A percentile compares a stretch with the other conserved stretches of the same genome.
Evolutionary conservation across 352 stramenopile genomes (phyloP).

Genomic region (Phytopythium helicoides): DNA sequence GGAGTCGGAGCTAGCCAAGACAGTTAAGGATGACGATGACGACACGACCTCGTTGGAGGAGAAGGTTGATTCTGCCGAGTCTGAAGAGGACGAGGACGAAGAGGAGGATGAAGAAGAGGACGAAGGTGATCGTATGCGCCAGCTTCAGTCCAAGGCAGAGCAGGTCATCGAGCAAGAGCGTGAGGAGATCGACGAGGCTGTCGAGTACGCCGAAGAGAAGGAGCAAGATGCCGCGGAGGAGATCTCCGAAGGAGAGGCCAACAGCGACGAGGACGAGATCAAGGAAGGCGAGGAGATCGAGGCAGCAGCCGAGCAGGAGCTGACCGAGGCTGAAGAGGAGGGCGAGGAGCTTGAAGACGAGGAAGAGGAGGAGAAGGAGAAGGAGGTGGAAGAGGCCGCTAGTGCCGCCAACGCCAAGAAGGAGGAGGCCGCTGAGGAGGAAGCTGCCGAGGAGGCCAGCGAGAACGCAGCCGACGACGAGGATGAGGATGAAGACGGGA

Average conservation of each 20-base stretch:
- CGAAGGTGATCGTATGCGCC: not conserved
- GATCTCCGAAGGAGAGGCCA: slow-evolving; percentile 6
- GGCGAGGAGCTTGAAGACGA: slow-evolving; percentile 6
- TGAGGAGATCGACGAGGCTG: slow-evolving; percentile 5
- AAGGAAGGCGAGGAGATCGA: slow-evolving; percentile 6
- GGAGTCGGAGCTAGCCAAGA: not conserved
- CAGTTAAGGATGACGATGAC: slow-evolving; percentile 3
- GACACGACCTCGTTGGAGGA: slow-evolving; percentile 5
- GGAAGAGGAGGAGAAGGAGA: not conserved
- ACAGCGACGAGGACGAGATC: slow-evolving; percentile 4
- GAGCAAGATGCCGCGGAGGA: slow-evolving; percentile 1
- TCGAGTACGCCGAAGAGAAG: slow-evolving; percentile 7
- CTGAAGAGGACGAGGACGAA: slow-evolving; percentile 11
- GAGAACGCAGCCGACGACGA: not conserved
- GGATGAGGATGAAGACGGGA: not conserved
- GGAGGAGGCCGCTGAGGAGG: slow-evolving; percentile 1
- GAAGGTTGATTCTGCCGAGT: slow-evolving; percentile 2
- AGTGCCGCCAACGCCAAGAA: not conserved
- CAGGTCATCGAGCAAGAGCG: slow-evolving; percentile 1
- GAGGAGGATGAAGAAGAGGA: slow-evolving; percentile 7
- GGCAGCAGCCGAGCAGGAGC: slow-evolving; percentile 2
- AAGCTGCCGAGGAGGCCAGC: not conserved
- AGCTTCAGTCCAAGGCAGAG: slow-evolving; percentile 4
- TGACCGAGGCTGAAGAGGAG: slow-evolving; percentile 2
- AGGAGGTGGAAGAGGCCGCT: slow-evolving; percentile 4